Evolutionary conservation across 352 stramenopile species (phyloP).

Genomic region (Globisporangium radiosum): DNA sequence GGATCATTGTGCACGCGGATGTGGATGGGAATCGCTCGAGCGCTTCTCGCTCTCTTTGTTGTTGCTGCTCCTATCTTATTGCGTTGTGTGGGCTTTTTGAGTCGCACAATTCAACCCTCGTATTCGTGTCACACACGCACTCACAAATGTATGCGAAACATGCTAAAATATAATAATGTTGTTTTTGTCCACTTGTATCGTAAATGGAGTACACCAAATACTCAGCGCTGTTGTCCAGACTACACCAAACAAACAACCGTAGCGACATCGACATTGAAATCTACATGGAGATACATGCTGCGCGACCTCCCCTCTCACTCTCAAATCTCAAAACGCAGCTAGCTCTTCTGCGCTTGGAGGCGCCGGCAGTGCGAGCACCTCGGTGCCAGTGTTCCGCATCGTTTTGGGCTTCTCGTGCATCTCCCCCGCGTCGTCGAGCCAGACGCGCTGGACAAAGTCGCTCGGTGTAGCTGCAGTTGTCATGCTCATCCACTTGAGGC

Average conservation of each 20-base stretch:
- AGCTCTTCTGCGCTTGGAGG: not conserved
- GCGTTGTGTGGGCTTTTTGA: not conserved
- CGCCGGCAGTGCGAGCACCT: conserved; percentile 5
- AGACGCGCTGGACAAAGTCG: conserved; percentile 31
- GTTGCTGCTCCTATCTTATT: not conserved
- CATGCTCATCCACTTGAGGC: conserved; percentile 26
- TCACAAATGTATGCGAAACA: not conserved
- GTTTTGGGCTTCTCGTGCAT: conserved; percentile 31
- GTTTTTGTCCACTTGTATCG: not conserved
- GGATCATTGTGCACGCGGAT: conserved; percentile 41
- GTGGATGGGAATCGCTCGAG: not conserved
- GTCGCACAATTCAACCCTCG: not conserved
- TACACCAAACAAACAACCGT: too few species aligned
- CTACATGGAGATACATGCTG: too few species aligned
- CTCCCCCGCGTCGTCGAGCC: conserved; percentile 27
- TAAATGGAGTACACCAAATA: too few species aligned
- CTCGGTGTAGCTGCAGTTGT: conserved; percentile 7
- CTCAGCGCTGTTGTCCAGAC: too few species aligned
- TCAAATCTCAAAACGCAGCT: not conserved
- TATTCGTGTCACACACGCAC: not conserved
- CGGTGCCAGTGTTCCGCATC: conserved; percentile 7
- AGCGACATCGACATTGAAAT: too few species aligned
- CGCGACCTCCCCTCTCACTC: too few species aligned
- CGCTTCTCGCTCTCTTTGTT: not conserved
- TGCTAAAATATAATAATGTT: not conserved